A percentile compares a stretch with the other conserved stretches of the same genome.
Evolutionary conservation across 2,329 filamentous ascomycete species (phyloP).

Genomic region (Botrytis cinerea): DNA sequence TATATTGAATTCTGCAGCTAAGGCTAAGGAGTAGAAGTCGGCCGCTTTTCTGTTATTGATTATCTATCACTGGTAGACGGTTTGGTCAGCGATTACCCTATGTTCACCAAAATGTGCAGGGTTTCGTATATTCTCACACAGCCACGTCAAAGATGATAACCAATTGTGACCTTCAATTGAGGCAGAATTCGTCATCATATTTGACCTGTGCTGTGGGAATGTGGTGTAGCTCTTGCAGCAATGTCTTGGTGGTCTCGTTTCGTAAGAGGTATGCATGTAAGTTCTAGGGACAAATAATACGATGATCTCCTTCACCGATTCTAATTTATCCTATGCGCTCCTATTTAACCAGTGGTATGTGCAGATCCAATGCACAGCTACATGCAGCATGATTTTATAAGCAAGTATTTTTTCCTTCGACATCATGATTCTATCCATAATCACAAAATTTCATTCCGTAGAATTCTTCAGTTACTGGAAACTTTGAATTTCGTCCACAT

Average conservation of each 20-base stretch:
- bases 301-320: not conserved
- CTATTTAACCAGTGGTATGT: not conserved
- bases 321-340: not conserved
- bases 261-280: not conserved
- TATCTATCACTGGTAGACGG: not conserved
- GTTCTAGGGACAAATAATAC: not conserved
- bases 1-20: not conserved
- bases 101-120: not conserved
- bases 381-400: not conserved
- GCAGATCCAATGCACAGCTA: not conserved
- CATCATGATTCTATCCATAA: not conserved
- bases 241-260: not conserved
- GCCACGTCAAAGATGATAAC: not conserved
- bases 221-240: constrained; percentile 1
- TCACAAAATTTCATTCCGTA: not conserved
- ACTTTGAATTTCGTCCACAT: not conserved
- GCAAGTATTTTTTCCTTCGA: not conserved
- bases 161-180: not conserved
- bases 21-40: not conserved
- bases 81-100: not conserved
- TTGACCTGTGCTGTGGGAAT: not conserved
- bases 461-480: not conserved
- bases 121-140: not conserved
- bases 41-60: not conserved
- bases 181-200: not conserved